Percentiles rank a stretch among this genome's conserved stretches.
Evolutionary conservation across 768 basidiomycete genomes (phyloP).

Genomic region (Hebeloma cylindrosporum): DNA sequence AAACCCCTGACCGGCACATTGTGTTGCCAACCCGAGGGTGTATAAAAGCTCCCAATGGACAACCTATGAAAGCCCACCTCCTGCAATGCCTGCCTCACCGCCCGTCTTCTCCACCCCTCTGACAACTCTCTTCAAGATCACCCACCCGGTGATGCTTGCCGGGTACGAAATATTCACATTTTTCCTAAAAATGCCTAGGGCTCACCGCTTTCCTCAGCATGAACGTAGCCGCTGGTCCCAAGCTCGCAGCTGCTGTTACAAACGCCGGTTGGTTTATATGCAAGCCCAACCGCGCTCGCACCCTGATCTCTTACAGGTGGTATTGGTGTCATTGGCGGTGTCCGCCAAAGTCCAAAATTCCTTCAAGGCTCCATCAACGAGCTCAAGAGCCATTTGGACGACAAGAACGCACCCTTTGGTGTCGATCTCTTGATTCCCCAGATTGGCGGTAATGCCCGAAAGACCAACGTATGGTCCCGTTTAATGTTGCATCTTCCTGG

Average conservation of each 20-base stretch:
- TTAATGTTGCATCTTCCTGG: not conserved
- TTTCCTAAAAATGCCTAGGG: not conserved
- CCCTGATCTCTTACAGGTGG: conserved; percentile 44
- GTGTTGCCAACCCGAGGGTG: conserved; percentile 15
- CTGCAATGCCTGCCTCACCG: conserved; percentile 62
- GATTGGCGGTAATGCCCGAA: conserved; percentile 77
- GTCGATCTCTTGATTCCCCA: conserved; percentile 85
- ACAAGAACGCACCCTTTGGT: conserved; percentile 76
- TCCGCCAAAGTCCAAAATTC: conserved; percentile 70
- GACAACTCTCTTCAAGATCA: conserved; percentile 73
- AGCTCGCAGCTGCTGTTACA: conserved; percentile 86
- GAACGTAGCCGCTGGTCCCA: conserved; percentile 87
- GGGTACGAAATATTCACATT: conserved; percentile 38
- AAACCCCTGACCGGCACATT: conserved; percentile 9
- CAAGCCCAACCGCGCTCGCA: not conserved
- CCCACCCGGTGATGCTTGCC: conserved; percentile 84
- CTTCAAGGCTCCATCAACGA: conserved; percentile 68
- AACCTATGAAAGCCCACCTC: not conserved
- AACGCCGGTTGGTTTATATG: conserved; percentile 60
- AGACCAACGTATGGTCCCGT: conserved; percentile 60
- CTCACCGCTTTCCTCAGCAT: conserved; percentile 45
- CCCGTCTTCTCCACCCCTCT: conserved; percentile 72
- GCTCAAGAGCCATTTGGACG: conserved; percentile 70
- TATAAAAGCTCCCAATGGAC: conserved; percentile 1
- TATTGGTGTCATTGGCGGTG: conserved; percentile 86